These are phyloP conservation scores for Pythium brassicae DNA, from an alignment of 352 stramenopile species.

Conservation along the genomic window DNA sequence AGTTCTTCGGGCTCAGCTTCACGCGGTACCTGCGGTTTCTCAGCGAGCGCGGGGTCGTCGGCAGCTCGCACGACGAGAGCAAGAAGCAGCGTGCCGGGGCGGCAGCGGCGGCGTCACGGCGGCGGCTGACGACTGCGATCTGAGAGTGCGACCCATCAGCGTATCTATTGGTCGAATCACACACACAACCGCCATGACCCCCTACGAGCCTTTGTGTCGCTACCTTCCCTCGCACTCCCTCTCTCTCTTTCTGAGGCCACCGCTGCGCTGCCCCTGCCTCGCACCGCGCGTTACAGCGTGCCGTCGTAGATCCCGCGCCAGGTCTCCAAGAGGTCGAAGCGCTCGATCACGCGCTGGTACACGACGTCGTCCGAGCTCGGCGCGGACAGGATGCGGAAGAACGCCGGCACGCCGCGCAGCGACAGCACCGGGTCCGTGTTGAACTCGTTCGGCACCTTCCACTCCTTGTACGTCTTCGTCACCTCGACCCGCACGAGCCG, in stretches of 20 bases:
- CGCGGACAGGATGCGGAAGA: conserved; percentile 32
- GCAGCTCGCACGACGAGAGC: conserved; percentile 13
- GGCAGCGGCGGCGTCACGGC: no score
- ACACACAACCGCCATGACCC: no score
- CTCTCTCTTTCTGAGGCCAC: no score
- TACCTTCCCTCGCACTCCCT: no score
- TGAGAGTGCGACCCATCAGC: neutral
- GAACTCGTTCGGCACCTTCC: conserved; percentile 57
- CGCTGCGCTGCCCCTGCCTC: no score
- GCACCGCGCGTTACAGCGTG: no score
- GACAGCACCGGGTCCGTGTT: conserved; percentile 45
- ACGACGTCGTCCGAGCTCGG: conserved; percentile 20
- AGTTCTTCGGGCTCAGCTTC: conserved; percentile 70
- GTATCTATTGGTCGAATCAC: no score
- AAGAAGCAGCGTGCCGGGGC: neutral
- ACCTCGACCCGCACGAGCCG: conserved; percentile 66
- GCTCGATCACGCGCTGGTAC: conserved; percentile 40
- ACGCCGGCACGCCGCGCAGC: conserved; percentile 47
- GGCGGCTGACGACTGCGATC: neutral
- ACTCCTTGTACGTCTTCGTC: conserved; percentile 51
- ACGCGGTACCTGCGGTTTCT: conserved; percentile 62
- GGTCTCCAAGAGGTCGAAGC: conserved; percentile 42
- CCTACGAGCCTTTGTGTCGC: no score
- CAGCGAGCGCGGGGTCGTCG: conserved; percentile 53
- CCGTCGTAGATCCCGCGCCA: conserved; percentile 35